These are phyloP conservation scores for Diaporthe caulivora DNA, from an alignment of 2,329 filamentous ascomycete genomes.

Conservation along the genomic window DNA sequence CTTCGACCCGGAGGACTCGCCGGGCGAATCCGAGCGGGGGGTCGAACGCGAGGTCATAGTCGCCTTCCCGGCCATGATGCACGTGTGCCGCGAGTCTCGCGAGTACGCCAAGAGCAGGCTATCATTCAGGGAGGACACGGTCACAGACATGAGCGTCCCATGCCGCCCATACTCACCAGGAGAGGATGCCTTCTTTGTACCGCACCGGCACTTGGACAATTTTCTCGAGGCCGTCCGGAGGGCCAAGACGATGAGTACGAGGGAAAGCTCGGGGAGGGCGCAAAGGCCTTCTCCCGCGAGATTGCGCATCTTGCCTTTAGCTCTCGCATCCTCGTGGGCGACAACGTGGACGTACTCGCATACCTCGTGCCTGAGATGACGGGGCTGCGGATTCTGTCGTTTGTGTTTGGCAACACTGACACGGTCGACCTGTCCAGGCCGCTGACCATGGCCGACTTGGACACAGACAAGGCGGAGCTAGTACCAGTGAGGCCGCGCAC, in stretches of 20 bases:
- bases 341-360: neutral
- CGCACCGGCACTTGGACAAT: neutral
- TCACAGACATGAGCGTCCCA: neutral
- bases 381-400: neutral
- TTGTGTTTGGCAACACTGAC: conserved; percentile 10
- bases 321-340: neutral
- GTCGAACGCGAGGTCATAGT: conserved; percentile 9
- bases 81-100: conserved; percentile 27
- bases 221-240: neutral
- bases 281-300: neutral
- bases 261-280: neutral
- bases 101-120: conserved; percentile 21
- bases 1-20: conserved; percentile 14
- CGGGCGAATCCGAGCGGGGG: neutral
- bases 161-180: conserved; percentile 19
- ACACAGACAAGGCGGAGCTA: neutral
- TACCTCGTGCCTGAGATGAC: neutral
- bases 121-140: conserved; percentile 10
- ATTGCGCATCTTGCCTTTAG: neutral
- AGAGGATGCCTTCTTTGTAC: conserved; percentile 19
- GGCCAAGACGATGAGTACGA: neutral
- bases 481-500: conserved; percentile 7
- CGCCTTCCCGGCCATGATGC: conserved; percentile 16
- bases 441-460: neutral
- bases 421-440: conserved; percentile 1